Conservation (phyloP, 23 red algal genomes). For the Gracilaria gracilis region DNA sequence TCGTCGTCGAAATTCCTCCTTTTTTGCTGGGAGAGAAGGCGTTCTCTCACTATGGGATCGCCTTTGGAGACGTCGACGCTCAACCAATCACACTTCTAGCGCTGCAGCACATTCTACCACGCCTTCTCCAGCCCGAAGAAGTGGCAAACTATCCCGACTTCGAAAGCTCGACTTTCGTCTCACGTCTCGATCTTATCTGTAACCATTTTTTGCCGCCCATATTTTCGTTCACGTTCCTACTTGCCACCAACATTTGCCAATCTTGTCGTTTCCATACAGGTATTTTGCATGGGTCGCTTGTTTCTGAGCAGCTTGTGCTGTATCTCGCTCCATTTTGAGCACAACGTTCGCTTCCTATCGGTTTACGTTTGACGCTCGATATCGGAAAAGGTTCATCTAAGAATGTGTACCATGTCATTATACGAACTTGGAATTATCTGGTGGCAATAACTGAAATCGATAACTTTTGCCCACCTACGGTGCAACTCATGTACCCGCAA, state of each 20-base stretch:
- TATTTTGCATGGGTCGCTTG: neutral
- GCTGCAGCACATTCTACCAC: neutral
- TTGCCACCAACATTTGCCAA: neutral
- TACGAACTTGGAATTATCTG: conserved; percentile 20
- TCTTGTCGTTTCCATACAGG: conserved; percentile 1
- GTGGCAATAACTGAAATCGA: conserved; percentile 45
- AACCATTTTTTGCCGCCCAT: neutral
- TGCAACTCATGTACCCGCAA: conserved; percentile 7
- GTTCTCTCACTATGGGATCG: conserved; percentile 48
- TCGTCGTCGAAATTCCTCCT: neutral
- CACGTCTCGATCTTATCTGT: conserved; percentile 21
- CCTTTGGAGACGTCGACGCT: conserved; percentile 28
- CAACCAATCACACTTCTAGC: neutral
- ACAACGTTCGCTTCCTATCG: neutral
- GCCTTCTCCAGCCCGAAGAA: conserved; percentile 27
- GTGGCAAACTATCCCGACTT: conserved; percentile 25
- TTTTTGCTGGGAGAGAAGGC: neutral
- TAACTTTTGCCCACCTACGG: conserved; percentile 23
- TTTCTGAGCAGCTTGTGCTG: neutral
- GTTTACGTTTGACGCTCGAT: neutral
- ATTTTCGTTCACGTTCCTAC: neutral
- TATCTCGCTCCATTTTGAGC: neutral
- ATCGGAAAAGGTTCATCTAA: neutral
- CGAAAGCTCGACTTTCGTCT: conserved; percentile 35
- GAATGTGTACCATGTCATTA: neutral